These are phyloP conservation scores for Zymoseptoria passerinii DNA, from an alignment of 2,329 filamentous ascomycete species.

Conservation along the genomic window DNA sequence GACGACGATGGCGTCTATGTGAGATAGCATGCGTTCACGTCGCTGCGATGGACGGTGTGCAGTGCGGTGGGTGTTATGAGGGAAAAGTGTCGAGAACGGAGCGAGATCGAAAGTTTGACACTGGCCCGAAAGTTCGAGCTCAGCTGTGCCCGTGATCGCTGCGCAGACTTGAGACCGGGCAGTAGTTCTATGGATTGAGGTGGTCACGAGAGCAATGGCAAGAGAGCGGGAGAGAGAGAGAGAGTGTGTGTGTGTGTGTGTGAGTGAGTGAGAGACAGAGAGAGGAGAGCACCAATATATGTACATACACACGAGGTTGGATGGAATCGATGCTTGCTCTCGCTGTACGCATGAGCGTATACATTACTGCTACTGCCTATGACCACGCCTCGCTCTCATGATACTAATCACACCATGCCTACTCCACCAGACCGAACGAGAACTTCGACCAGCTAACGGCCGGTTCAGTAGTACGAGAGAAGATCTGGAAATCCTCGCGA, in stretches of 20 bases:
- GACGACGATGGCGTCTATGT: background rate
- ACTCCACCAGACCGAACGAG: constrained; percentile 12
- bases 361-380: background rate
- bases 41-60: background rate
- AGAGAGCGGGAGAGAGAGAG: too few species aligned
- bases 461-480: constrained; percentile 33
- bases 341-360: background rate
- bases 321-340: too few species aligned
- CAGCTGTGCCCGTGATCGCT: too few species aligned
- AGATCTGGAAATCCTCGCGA: constrained; percentile 48
- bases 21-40: background rate
- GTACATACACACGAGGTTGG: too few species aligned
- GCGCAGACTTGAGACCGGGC: background rate
- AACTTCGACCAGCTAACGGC: constrained; percentile 18
- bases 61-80: background rate
- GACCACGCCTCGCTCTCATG: background rate
- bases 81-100: background rate
- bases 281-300: too few species aligned
- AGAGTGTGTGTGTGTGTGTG: too few species aligned
- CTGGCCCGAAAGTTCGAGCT: too few species aligned
- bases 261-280: too few species aligned
- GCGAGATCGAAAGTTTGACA: background rate
- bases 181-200: too few species aligned
- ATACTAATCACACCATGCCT: background rate
- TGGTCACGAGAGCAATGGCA: too few species aligned